Evolutionary conservation across 2,329 filamentous ascomycete species (phyloP).

Genomic region (Tolypocladium cylindrosporum): DNA sequence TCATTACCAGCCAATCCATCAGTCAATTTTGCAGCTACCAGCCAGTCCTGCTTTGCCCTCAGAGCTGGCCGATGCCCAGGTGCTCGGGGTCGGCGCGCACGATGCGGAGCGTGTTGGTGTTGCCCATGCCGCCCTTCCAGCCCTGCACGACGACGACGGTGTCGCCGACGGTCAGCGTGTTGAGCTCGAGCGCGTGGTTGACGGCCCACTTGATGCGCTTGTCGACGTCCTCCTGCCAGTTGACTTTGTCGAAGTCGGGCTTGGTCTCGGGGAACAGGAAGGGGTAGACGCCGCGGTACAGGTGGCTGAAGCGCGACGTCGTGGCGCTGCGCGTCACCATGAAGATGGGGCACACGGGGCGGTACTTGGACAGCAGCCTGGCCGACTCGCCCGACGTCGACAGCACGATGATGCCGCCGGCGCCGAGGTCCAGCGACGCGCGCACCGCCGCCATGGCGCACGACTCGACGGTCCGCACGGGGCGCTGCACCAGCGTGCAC

Average conservation of each 20-base stretch:
- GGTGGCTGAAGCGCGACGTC: slow-evolving; percentile 81
- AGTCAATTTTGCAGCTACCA: not conserved
- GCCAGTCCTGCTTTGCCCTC: slow-evolving; percentile 1
- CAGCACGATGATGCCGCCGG: slow-evolving; percentile 89
- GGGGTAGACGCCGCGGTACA: slow-evolving; percentile 96
- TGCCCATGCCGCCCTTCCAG: slow-evolving; percentile 85
- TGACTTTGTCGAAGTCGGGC: slow-evolving; percentile 84
- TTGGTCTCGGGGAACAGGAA: slow-evolving; percentile 91
- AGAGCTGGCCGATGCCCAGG: slow-evolving; percentile 42
- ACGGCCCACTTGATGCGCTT: slow-evolving; percentile 96
- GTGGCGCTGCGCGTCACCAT: slow-evolving; percentile 88
- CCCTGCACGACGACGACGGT: slow-evolving; percentile 77
- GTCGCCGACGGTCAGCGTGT: slow-evolving; percentile 62
- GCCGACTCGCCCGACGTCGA: slow-evolving; percentile 94
- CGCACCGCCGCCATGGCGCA: slow-evolving; percentile 96
- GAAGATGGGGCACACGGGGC: slow-evolving; percentile 97
- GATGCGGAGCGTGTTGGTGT: slow-evolving; percentile 72
- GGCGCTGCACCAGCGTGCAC: slow-evolving; percentile 70
- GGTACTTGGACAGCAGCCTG: slow-evolving; percentile 94
- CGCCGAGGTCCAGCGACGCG: slow-evolving; percentile 90
- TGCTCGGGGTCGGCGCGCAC: slow-evolving; percentile 51
- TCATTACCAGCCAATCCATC: not conserved
- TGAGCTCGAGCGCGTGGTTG: slow-evolving; percentile 72
- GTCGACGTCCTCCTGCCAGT: slow-evolving; percentile 99
- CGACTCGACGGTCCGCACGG: slow-evolving; percentile 81